A percentile compares a stretch with the other conserved stretches of the same genome.
phyloP scores from a whole-genome alignment of 306 rosid genomes.

The Cucurbita argyrosperma region DNA sequence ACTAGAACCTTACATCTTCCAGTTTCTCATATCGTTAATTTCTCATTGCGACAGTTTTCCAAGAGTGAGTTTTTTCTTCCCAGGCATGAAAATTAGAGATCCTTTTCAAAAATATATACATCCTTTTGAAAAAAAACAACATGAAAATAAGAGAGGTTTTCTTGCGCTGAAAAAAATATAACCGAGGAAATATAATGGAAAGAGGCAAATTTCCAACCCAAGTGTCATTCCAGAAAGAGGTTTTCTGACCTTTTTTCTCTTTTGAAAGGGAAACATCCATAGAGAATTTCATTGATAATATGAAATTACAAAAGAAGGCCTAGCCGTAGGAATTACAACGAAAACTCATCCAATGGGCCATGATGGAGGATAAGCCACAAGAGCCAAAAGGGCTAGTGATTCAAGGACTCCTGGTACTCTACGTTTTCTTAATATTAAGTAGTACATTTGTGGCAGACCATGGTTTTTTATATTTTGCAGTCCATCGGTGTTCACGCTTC shows the following conservation, averaged over 20 bases:
- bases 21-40: not conserved
- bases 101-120: too few relatives aligned
- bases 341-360: not conserved
- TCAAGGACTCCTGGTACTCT: not conserved
- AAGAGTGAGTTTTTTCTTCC: not conserved
- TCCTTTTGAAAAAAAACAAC: too few relatives aligned
- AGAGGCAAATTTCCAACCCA: not conserved
- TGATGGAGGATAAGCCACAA: not conserved
- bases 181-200: not conserved
- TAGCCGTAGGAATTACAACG: too few relatives aligned
- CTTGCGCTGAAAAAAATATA: not conserved
- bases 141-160: too few relatives aligned
- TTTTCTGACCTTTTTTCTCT: too few relatives aligned
- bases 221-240: too few relatives aligned
- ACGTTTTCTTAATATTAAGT: not conserved
- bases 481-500: too few relatives aligned
- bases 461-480: too few relatives aligned
- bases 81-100: not conserved
- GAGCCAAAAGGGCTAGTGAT: not conserved
- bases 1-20: not conserved
- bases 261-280: not conserved
- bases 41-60: not conserved
- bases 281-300: not conserved
- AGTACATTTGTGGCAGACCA: too few relatives aligned
- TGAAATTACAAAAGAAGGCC: not conserved